Evolutionary conservation across 495 filamentous ascomycete species (phyloP).

Genomic region (Glarea lozoyensis): DNA sequence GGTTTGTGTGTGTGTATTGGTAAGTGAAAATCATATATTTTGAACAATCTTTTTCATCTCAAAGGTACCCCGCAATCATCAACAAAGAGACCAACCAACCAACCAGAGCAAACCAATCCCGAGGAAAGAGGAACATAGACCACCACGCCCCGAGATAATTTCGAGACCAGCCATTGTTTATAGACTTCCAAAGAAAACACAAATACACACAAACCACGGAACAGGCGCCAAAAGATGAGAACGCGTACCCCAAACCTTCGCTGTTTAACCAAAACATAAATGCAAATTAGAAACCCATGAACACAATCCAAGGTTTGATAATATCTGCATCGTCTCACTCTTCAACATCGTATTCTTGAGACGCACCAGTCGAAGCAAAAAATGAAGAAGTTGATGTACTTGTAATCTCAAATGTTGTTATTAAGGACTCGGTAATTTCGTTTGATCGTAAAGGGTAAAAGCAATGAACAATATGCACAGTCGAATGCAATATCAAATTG

Average conservation of each 20-base stretch:
- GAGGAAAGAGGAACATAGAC: too few species aligned
- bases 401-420: slow-evolving; percentile 14
- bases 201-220: slow-evolving; percentile 7
- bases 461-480: slow-evolving; percentile 24
- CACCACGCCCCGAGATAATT: too few species aligned
- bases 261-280: too few species aligned
- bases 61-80: too few species aligned
- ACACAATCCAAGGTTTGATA: slow-evolving; percentile 23
- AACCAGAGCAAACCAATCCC: too few species aligned
- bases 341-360: slow-evolving; percentile 4
- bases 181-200: background rate
- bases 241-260: slow-evolving; percentile 16
- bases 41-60: slow-evolving; percentile 16
- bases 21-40: slow-evolving; percentile 23
- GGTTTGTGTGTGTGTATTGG: too few species aligned
- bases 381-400: slow-evolving; percentile 12
- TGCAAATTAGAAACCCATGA: slow-evolving; percentile 12
- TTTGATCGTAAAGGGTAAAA: slow-evolving; percentile 21
- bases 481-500: slow-evolving; percentile 28
- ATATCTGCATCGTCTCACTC: background rate
- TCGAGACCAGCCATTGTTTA: slow-evolving; percentile 3
- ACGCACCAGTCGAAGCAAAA: slow-evolving; percentile 5
- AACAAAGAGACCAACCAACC: too few species aligned
- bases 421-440: slow-evolving; percentile 19
- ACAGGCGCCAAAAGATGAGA: slow-evolving; percentile 11